Base-by-base conservation (phyloP, 2,329 filamentous ascomycete genomes). In the Neoarthrinium moseri region DNA sequence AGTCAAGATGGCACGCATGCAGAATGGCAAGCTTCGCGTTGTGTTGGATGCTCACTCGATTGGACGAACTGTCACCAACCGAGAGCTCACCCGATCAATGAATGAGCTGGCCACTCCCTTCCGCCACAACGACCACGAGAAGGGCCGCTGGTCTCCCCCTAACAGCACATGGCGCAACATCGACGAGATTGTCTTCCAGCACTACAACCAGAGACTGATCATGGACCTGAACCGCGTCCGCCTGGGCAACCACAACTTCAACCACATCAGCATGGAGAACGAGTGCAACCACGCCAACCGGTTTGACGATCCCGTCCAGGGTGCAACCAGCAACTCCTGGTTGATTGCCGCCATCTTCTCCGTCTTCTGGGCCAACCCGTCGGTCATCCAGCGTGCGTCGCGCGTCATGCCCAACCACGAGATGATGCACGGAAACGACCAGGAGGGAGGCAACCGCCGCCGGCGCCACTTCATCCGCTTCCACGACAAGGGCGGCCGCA, bases 21-120 rank as follows among this genome's bases (percentile, higher is more conserved):
- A 64, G 56, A 73, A 73, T 51, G 70, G 71, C 53, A 73, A 73
- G 63, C 62, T 73, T 5, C 65, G 65, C 36, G 52, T 73, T 22
- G 56, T 70, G 4, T 56, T 73, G 24, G 53, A 71, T 21, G 65
- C 65, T 24, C 51, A 60, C 29, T 51, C 50, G 1, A 43, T 72
- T 23, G 66, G 62, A 36, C 59, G 56, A 47, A 70, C 64, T 0
- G 57, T 72, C 30, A 60, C 62, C 52, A 71, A 69, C 61, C 52
- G 53, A 7, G 62, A 68, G 41, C 54, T 71, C 26, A 73, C 70
- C 33, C 58, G 62, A 53, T 63, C 64, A 22, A 59, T 73, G 52
- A 70, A 69, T 43, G 69, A 72, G 33, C 54, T 72, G 15, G 54
- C 63, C 43, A 67, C 65, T 10, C 68, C 66, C 5, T 72, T 65